A percentile compares a stretch with the other conserved stretches of the same genome.
Conservation (phyloP, 2,329 filamentous ascomycete genomes). For the Rhynchosporium secalis region DNA sequence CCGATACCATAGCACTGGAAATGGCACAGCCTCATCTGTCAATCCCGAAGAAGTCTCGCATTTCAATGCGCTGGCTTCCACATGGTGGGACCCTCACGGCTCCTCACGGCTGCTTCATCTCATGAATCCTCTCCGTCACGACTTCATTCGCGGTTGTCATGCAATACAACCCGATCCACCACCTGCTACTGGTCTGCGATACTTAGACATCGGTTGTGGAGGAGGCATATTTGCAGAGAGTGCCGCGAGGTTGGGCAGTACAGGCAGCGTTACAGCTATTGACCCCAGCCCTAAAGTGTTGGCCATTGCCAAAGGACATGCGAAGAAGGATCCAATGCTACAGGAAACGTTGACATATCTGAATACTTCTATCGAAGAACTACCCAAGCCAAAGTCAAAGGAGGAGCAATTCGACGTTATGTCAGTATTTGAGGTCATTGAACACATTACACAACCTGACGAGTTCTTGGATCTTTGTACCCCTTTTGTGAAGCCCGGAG, state of each 20-base stretch:
- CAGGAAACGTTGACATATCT: slow-evolving; percentile 66
- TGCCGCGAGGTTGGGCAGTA: slow-evolving; percentile 67
- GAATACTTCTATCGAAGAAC: slow-evolving; percentile 74
- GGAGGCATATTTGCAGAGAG: slow-evolving; percentile 95
- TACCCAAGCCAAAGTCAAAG: slow-evolving; percentile 47
- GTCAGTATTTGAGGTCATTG: slow-evolving; percentile 89
- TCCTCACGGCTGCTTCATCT: slow-evolving; percentile 90
- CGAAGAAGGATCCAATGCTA: slow-evolving; percentile 70
- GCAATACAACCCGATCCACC: slow-evolving; percentile 51
- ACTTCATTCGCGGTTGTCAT: slow-evolving; percentile 80
- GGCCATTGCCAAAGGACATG: slow-evolving; percentile 73
- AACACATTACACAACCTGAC: slow-evolving; percentile 79
- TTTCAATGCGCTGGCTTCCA: slow-evolving; percentile 88
- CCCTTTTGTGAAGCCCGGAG: slow-evolving; percentile 80
- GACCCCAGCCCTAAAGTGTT: slow-evolving; percentile 77
- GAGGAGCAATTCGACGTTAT: slow-evolving; percentile 71
- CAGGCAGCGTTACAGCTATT: slow-evolving; percentile 68
- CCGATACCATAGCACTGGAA: slow-evolving; percentile 26
- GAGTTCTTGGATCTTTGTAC: slow-evolving; percentile 72
- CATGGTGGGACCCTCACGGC: slow-evolving; percentile 97
- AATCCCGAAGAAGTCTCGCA: slow-evolving; percentile 88
- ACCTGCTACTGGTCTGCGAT: slow-evolving; percentile 53
- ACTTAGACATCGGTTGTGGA: slow-evolving; percentile 92
- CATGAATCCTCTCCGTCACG: slow-evolving; percentile 96
- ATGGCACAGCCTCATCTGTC: slow-evolving; percentile 61